A percentile compares a stretch with the other conserved stretches of the same genome.
phyloP scores from a whole-genome alignment of 108 stramenopile species.

The Conticribra weissflogii region DNA sequence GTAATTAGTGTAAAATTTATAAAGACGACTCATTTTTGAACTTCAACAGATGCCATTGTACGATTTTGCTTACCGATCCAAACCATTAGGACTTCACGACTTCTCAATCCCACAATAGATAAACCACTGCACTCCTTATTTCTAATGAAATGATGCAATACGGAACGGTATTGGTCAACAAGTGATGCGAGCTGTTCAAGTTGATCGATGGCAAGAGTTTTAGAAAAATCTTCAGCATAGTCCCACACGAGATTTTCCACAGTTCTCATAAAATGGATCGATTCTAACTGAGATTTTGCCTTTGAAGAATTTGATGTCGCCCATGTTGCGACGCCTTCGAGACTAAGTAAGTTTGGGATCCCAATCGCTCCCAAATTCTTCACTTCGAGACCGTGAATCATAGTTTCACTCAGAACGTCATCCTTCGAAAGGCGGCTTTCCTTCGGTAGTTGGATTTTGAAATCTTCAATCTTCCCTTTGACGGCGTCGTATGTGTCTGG shows the following conservation, averaged over 20 bases:
- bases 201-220: background rate
- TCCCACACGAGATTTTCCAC: constrained; percentile 20
- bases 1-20: no score
- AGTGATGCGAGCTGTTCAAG: constrained; percentile 12
- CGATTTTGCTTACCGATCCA: constrained; percentile 33
- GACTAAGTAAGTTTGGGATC: background rate
- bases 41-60: no score
- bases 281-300: constrained; percentile 4
- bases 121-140: background rate
- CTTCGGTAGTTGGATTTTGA: background rate
- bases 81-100: constrained; percentile 40
- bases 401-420: background rate
- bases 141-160: constrained; percentile 17
- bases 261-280: constrained; percentile 14
- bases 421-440: background rate
- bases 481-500: constrained; percentile 11
- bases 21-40: no score
- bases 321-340: constrained; percentile 19
- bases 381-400: constrained; percentile 3
- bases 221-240: constrained; percentile 12
- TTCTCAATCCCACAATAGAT: constrained; percentile 13
- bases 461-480: constrained; percentile 15
- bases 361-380: constrained; percentile 25
- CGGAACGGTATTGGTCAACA: constrained; percentile 28
- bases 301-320: constrained; percentile 6